phyloP scores from a whole-genome alignment of 352 stramenopile species.

The Pythium grandisporangium region DNA sequence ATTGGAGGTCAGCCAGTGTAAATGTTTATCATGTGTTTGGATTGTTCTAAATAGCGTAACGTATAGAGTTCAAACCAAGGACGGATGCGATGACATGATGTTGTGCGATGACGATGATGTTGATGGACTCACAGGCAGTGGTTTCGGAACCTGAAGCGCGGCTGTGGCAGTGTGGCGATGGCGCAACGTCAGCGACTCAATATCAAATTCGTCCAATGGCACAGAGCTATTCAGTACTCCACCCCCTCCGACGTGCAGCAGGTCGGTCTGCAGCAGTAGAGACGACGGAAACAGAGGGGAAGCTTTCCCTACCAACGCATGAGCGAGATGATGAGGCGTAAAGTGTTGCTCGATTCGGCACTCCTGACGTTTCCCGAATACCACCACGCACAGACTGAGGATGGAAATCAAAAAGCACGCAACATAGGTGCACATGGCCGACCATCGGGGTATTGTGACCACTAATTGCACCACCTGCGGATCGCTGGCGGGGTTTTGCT shows the following conservation, averaged over 20 bases:
- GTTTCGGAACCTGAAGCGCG: conserved; percentile 10
- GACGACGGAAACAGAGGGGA: conserved; percentile 7
- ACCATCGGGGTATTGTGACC: conserved; percentile 5
- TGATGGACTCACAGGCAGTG: conserved; percentile 3
- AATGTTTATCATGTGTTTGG: no score
- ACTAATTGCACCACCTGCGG: no score
- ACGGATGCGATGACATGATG: neutral
- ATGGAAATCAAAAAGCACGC: conserved; percentile 10
- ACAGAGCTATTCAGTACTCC: conserved; percentile 12
- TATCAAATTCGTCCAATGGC: conserved; percentile 11
- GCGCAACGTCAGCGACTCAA: conserved; percentile 13
- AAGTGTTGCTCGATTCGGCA: conserved; percentile 14
- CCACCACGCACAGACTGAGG: conserved; percentile 9
- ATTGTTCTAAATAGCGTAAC: no score
- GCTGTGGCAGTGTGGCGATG: conserved; percentile 5
- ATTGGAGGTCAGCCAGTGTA: no score
- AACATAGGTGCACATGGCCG: conserved; percentile 9
- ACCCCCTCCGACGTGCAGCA: conserved; percentile 12
- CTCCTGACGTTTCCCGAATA: conserved; percentile 16
- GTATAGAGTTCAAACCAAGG: no score
- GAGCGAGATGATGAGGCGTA: conserved; percentile 12
- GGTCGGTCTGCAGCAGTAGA: conserved; percentile 8
- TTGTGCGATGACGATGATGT: neutral
- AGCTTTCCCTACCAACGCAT: conserved; percentile 8
- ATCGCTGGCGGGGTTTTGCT: no score